Percentiles rank a stretch among this genome's conserved stretches.
phyloP scores from a whole-genome alignment of 108 stramenopile species.

The Seminavis robusta region DNA sequence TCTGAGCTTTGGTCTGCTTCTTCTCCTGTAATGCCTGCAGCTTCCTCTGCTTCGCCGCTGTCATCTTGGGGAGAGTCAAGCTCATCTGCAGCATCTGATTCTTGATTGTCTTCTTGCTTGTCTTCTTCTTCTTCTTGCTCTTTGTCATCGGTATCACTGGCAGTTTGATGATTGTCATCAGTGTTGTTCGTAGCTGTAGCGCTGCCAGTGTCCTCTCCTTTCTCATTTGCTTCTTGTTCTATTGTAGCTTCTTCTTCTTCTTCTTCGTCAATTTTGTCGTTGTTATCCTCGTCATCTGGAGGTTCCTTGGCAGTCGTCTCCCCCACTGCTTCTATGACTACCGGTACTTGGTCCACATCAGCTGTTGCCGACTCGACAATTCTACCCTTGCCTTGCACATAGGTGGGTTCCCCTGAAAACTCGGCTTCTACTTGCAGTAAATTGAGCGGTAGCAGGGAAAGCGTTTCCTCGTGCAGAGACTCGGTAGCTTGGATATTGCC shows the following conservation, averaged over 20 bases:
- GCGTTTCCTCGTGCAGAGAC: constrained; percentile 13
- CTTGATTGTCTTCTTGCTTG: constrained; percentile 1
- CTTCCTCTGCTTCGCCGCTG: neutral
- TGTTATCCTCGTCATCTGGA: neutral
- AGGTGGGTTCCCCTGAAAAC: neutral
- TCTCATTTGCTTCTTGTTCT: neutral
- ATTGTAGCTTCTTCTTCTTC: no score
- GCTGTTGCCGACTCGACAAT: neutral
- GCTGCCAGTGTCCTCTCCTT: neutral
- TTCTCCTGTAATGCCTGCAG: neutral
- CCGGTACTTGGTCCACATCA: neutral
- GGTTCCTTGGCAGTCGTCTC: constrained; percentile 1
- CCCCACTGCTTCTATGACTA: constrained; percentile 1
- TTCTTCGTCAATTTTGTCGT: neutral
- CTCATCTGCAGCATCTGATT: neutral
- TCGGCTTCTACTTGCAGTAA: neutral
- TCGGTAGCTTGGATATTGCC: constrained; percentile 12
- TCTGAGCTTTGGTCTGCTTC: constrained; percentile 3
- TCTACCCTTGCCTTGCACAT: neutral
- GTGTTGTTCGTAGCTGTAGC: no score
- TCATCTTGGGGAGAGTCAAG: neutral
- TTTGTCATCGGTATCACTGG: no score
- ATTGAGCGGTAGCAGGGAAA: constrained; percentile 5
- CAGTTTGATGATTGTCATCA: no score
- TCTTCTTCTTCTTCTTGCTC: neutral